Conservation (phyloP, 768 basidiomycete species). For the Amanita rimosa region DNA sequence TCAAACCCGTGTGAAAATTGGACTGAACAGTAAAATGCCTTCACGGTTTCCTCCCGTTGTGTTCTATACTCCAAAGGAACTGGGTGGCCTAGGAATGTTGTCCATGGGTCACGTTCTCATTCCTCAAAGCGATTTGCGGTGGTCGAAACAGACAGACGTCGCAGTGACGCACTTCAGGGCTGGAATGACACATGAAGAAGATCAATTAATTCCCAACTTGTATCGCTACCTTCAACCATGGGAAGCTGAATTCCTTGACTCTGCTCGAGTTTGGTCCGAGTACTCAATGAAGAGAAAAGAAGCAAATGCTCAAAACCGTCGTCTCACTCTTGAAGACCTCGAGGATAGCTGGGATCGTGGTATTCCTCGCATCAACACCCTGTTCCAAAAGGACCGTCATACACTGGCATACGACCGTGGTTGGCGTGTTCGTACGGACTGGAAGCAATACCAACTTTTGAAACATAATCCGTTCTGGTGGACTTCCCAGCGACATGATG, state of each 20-base stretch:
- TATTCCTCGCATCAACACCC: conserved; percentile 95
- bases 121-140: conserved; percentile 93
- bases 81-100: conserved; percentile 97
- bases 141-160: conserved; percentile 97
- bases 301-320: conserved; percentile 96
- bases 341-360: conserved; percentile 99
- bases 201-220: conserved; percentile 92
- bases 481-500: conserved; percentile 96
- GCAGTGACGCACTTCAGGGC: conserved; percentile 99
- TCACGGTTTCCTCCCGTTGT: conserved; percentile 96
- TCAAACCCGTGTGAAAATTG: conserved; percentile 98
- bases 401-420: conserved; percentile 98
- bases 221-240: conserved; percentile 96
- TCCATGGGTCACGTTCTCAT: conserved; percentile 99
- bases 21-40: conserved; percentile 99
- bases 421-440: conserved; percentile 96
- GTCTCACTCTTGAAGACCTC: conserved; percentile 92
- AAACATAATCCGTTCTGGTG: conserved; percentile 99
- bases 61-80: conserved; percentile 96
- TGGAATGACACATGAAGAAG: conserved; percentile 94
- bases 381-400: conserved; percentile 98
- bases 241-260: conserved; percentile 97
- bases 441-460: conserved; percentile 93
- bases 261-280: conserved; percentile 97
- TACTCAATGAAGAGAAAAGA: conserved; percentile 99